These are phyloP conservation scores for Triticum turgidum DNA, from an alignment of 176 grass and related monocot species.

Conservation along the genomic window DNA sequence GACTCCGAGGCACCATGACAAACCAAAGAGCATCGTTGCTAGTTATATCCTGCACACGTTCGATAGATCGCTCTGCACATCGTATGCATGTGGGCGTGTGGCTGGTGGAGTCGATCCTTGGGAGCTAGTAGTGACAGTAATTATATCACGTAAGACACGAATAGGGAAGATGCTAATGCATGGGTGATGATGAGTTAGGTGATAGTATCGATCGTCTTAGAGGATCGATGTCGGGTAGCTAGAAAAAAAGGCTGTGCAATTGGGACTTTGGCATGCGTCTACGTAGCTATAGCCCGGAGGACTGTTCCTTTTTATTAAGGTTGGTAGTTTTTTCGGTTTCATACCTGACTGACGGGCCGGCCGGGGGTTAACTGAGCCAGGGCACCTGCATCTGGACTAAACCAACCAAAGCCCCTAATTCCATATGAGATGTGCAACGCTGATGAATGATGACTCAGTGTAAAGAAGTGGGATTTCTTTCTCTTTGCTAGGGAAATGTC, in stretches of 20 bases:
- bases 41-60: constrained; percentile 5
- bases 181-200: neutral
- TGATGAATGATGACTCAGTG: neutral
- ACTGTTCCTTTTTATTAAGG: too few species aligned
- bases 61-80: neutral
- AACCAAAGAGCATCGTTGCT: neutral
- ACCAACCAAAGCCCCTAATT: neutral
- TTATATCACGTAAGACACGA: neutral
- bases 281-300: too few species aligned
- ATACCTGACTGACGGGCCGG: neutral
- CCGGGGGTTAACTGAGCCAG: neutral
- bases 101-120: constrained; percentile 4
- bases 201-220: neutral
- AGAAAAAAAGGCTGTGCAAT: neutral
- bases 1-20: constrained; percentile 4
- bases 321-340: neutral
- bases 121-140: neutral
- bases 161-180: neutral
- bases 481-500: neutral
- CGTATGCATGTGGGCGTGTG: constrained; percentile 12
- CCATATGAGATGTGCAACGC: neutral
- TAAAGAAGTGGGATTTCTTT: neutral
- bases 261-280: neutral
- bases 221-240: constrained; percentile 14
- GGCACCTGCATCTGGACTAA: neutral